phyloP scores from a whole-genome alignment of 306 rosid genomes.

The Prunus armeniaca region DNA sequence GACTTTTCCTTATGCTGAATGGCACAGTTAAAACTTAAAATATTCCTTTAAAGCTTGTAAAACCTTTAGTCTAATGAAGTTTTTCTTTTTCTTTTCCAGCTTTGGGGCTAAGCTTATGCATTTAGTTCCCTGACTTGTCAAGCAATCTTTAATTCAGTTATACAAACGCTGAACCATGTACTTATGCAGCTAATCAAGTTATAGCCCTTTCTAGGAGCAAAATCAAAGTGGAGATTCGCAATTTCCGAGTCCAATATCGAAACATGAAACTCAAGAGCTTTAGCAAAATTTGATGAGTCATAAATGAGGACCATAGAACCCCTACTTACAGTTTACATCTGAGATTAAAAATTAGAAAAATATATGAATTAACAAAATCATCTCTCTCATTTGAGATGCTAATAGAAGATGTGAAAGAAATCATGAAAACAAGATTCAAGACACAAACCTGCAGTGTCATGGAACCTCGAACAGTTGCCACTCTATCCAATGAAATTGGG shows the following conservation, averaged over 20 bases:
- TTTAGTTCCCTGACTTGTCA: background rate
- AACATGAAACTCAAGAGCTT: background rate
- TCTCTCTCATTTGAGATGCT: background rate
- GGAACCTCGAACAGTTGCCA: constrained; percentile 36
- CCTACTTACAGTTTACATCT: background rate
- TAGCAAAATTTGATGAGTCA: background rate
- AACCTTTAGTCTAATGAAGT: too few relatives aligned
- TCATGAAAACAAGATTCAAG: constrained; percentile 7
- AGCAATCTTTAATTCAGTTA: background rate
- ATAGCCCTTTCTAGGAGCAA: background rate
- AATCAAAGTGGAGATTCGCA: background rate
- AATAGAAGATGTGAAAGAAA: background rate
- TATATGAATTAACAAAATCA: background rate
- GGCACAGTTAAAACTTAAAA: background rate
- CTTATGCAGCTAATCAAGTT: background rate
- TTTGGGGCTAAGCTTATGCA: background rate
- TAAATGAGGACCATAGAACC: background rate
- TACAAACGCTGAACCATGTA: background rate
- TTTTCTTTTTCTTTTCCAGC: too few relatives aligned
- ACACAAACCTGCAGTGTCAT: constrained; percentile 56
- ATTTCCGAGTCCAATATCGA: background rate
- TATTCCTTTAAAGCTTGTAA: too few relatives aligned
- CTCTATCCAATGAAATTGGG: constrained; percentile 60
- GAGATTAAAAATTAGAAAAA: too few relatives aligned
- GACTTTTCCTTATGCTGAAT: background rate